Base-by-base conservation (phyloP, 352 stramenopile genomes). In the Phytophthora multivora region DNA sequence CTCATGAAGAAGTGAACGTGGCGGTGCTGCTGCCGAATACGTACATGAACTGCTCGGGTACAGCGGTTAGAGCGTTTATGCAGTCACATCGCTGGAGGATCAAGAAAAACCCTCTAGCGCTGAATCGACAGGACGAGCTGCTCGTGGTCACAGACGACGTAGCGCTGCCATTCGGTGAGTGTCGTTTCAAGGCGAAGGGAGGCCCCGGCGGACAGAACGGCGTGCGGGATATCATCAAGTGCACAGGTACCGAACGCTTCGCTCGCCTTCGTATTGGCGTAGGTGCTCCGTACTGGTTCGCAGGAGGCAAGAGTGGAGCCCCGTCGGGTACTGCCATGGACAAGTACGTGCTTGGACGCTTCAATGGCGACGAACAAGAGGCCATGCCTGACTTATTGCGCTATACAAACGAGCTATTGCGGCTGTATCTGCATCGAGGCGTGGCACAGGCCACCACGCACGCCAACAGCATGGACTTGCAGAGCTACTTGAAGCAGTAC, bases 11-110 rank as follows among this genome's bases (percentile, higher is more conserved):
- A 26, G 87, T 93, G 30, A 91, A 94, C 55, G 79, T 95, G 30
- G 83, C 86, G 18, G 45, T 93, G 41, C 63, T 96, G 48, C 68
- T 89, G 13, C 88, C 88, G 0, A 82, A 72, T 7, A 96, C 88
- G 8, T 96, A 85, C 65, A 96, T 96, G 88, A 96, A 96, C 65
- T 86, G 85, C 50, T 93, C 83, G 8, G 87, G 87, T 15, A 82
- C 77, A 28, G 79, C 85, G 0, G 87, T 95, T 18, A 72, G 83
- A 41, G 79, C 79, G 11, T 94, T 93, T 46, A 91, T 95, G 82
- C 76, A 91, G 54, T 69, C 69, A 16, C 83, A 95, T 43, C 81
- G 75, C 18, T 96, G 86, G 82, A 80, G 85, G 19, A 72, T 96
- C 18, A 96, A 96, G 73, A 89, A 88, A 65, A 96, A 94, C 36